Conservation (phyloP, 2,329 filamentous ascomycete genomes). For the Aspergillus sp. region DNA sequence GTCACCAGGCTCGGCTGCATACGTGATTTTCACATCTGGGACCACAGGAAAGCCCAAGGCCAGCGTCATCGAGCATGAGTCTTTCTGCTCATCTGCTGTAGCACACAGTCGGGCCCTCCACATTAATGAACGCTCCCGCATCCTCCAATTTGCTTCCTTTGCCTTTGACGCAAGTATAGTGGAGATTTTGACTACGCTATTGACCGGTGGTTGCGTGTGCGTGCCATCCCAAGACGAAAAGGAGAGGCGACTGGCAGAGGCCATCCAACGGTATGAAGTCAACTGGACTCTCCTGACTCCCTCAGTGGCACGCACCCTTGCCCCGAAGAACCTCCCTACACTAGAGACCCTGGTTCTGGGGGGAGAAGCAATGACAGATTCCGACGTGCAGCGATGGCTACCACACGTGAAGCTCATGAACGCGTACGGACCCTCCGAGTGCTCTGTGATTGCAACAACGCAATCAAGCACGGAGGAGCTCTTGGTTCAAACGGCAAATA, state of each 20-base stretch:
- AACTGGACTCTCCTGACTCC: neutral
- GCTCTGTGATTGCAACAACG: conserved; percentile 1
- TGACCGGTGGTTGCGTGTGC: neutral
- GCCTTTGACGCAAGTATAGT: neutral
- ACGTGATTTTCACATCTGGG: neutral
- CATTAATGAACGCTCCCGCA: neutral
- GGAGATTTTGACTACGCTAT: neutral
- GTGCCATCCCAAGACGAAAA: neutral
- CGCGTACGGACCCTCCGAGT: conserved; percentile 10
- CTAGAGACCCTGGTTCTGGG: neutral
- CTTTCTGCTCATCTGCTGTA: neutral
- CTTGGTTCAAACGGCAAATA: neutral
- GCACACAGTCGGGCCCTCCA: neutral
- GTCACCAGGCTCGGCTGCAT: neutral
- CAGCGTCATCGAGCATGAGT: neutral
- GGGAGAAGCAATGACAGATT: neutral
- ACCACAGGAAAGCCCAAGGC: neutral
- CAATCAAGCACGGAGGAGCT: neutral
- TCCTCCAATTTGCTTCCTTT: neutral
- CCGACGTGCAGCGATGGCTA: neutral
- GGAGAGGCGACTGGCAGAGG: neutral
- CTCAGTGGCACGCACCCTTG: neutral
- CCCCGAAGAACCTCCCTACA: neutral
- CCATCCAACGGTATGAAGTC: neutral
- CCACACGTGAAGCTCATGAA: neutral